Conservation (phyloP, 108 stramenopile species). For the Cylindrotheca closterium region DNA sequence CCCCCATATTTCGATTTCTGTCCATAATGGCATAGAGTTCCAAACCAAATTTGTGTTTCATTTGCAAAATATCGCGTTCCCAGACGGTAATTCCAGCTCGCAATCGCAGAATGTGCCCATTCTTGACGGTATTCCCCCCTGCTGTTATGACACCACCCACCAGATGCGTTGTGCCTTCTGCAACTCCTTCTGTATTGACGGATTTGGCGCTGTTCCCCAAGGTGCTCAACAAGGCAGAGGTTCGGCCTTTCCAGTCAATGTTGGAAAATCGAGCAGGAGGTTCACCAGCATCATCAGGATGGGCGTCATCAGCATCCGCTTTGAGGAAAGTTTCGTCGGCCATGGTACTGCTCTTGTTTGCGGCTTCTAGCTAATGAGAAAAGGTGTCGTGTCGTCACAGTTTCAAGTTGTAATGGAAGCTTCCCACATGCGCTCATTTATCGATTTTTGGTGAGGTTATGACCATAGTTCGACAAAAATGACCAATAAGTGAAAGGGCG, state of each 20-base stretch:
- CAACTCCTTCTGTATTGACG: background rate
- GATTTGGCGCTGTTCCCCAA: background rate
- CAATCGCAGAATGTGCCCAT: slow-evolving; percentile 3
- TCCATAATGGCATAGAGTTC: slow-evolving; percentile 15
- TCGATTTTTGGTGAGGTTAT: too few species aligned
- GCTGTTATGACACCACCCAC: background rate
- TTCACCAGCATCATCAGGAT: too few species aligned
- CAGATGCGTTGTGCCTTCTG: background rate
- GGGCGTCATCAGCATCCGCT: too few species aligned
- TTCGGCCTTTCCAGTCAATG: background rate
- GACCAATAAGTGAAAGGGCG: too few species aligned
- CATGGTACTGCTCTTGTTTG: too few species aligned
- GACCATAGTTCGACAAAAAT: too few species aligned
- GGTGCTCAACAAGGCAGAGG: background rate
- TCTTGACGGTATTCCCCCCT: background rate
- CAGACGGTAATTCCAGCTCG: slow-evolving; percentile 9
- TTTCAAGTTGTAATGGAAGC: too few species aligned
- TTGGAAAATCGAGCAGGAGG: background rate
- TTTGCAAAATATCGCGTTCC: slow-evolving; percentile 8
- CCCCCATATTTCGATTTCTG: slow-evolving; percentile 18
- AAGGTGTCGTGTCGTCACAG: too few species aligned
- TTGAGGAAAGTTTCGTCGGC: too few species aligned
- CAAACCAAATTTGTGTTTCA: slow-evolving; percentile 10
- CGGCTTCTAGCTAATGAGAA: too few species aligned
- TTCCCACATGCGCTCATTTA: too few species aligned